phyloP scores from a whole-genome alignment of 1,139 yeast species.

The Trichomonascaceae sp. region DNA sequence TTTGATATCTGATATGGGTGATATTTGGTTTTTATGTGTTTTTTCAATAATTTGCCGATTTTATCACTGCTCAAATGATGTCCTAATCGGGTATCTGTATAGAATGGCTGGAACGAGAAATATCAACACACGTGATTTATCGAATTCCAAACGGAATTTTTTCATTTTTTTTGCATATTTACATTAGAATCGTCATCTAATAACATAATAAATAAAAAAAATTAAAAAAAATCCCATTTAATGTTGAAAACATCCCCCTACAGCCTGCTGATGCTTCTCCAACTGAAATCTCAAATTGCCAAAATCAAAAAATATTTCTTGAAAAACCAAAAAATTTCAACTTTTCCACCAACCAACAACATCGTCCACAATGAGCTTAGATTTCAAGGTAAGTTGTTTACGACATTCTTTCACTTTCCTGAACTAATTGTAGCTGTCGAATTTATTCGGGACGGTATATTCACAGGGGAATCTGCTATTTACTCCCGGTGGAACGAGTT shows the following conservation, averaged over 20 bases:
- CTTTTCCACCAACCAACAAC: not conserved
- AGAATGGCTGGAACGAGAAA: too few species aligned
- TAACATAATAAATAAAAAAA: too few species aligned
- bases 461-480: slow-evolving; percentile 85
- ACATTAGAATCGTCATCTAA: too few species aligned
- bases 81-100: too few species aligned
- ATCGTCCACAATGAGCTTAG: slow-evolving; percentile 23
- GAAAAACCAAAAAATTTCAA: not conserved
- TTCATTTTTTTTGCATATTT: too few species aligned
- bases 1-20: too few species aligned
- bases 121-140: too few species aligned
- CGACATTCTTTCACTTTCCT: not conserved
- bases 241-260: not conserved
- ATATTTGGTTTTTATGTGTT: too few species aligned
- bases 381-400: slow-evolving; percentile 23
- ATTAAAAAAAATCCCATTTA: too few species aligned
- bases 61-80: too few species aligned
- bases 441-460: slow-evolving; percentile 89
- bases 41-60: too few species aligned
- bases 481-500: slow-evolving; percentile 76
- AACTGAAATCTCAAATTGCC: not conserved
- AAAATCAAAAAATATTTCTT: not conserved
- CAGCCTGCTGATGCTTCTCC: not conserved
- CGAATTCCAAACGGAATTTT: too few species aligned
- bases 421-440: slow-evolving; percentile 52